Evolutionary conservation across 768 basidiomycete genomes (phyloP), one percentile per base, ranked within the genome.

Genomic region (Xerocomus brunneocitrinus): DNA sequence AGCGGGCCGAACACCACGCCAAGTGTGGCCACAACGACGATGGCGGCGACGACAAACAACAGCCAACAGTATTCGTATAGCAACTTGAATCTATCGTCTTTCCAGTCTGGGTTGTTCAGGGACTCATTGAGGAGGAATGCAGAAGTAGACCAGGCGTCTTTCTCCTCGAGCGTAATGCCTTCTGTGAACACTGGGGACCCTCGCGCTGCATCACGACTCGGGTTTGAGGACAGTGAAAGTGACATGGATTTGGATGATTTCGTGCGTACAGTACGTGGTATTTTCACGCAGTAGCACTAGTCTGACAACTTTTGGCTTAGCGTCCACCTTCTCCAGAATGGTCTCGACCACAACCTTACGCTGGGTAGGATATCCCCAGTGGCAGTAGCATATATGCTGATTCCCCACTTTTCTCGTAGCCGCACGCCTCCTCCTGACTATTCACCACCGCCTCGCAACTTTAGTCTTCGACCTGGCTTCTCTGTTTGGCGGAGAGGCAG

Each of bases 51-150:
- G 28, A 46, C 47, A n/a, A 61, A 58, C 41, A 57, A 36, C 34
- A 46, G 24, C n/a, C 57, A 56, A 30, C 57, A 53, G 6, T 67
- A 69, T 43, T 65, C 69, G 6, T 69, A 69, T 45, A 60, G 55
- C 48, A 69, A 62, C 43, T 27, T 69, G n/a, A 65, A 69, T n/a
- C 47, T 69, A 5, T 58, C 67, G 16, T 54, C 67, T 36, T 69
- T 69, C 49, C 67, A 67, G 32, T 65, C 68, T 25, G 68, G 68
- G 3, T 34, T 71, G 22, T 69, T 71, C 47, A 63, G 68, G 28
- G 68, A 69, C 53, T 71, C 68, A 27, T 31, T 69, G 16, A 63
- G 62, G 57, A 67, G 65, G 47, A 63, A 58, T 38, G 61, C 42
- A 19, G 66, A 65, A 22, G 63, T 60, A 2, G 58, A 64, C 24